Evolutionary conservation across 1,284 basidiomycete genomes (phyloP).

Genomic region (Xerocomus nothofagi): DNA sequence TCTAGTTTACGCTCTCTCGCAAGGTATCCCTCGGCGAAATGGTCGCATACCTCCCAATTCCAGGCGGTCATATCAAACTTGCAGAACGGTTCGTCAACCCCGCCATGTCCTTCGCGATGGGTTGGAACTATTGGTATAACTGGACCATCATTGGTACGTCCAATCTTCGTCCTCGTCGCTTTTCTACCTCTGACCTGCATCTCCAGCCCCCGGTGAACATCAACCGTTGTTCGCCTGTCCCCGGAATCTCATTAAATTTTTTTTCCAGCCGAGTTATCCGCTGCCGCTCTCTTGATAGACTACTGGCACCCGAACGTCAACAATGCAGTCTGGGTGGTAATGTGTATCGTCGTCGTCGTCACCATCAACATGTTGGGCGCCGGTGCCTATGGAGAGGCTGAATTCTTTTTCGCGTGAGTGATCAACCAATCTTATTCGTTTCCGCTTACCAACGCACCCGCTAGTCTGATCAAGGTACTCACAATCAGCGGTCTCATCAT

Average conservation of each 20-base stretch:
- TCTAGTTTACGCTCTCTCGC: background rate
- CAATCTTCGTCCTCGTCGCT: background rate
- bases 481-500: constrained; percentile 51
- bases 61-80: constrained; percentile 67
- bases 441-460: background rate
- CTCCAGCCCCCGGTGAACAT: constrained; percentile 29
- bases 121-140: constrained; percentile 73
- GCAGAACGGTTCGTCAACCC: constrained; percentile 72
- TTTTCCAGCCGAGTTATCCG: constrained; percentile 56
- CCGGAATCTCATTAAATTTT: background rate
- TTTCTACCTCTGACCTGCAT: constrained; percentile 3
- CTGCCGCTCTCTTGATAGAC: constrained; percentile 63
- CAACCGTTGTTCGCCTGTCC: background rate
- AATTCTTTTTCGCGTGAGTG: constrained; percentile 53
- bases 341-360: constrained; percentile 63
- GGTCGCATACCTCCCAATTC: constrained; percentile 42
- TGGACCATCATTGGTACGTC: constrained; percentile 52
- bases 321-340: constrained; percentile 62
- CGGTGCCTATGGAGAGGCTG: constrained; percentile 54
- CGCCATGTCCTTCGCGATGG: constrained; percentile 68
- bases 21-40: constrained; percentile 44
- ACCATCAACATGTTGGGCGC: constrained; percentile 65
- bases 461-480: constrained; percentile 63
- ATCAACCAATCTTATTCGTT: background rate
- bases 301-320: constrained; percentile 56